Evolutionary conservation across 2,329 filamentous ascomycete species (phyloP), one percentile per base, ranked within the genome.

Genomic region (Monosporascus sp.): DNA sequence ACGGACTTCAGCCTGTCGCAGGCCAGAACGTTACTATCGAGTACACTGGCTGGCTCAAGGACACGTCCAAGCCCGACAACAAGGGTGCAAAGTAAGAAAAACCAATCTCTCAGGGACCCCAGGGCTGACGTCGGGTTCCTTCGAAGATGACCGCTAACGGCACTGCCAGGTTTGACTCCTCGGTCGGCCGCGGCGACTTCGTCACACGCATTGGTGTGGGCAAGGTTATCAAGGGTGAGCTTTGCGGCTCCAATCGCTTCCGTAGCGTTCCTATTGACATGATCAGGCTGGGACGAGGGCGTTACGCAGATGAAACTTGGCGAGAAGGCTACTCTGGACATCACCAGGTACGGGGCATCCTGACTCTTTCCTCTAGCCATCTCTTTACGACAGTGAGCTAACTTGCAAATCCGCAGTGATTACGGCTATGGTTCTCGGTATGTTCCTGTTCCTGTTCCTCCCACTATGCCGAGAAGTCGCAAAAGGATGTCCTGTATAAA

Each of bases 31-130:
- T 97, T 66, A 83, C 82, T 67, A 96, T 97, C 68, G 84, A 94
- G 75, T 97, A 97, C 81, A 94, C 88, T 43, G 94, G 94, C 65
- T 96, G 79, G 75, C 80, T 97, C 59, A 88, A 87, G 74, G 86
- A 95, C 66, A 66, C 76, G 22, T 73, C 67, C 59, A 74, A 83
- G 69, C 72, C 80, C 19, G 78, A 83, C 54, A 77, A 82, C 66
- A 84, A 88, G 80, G 92, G 92, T 65, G 73, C 71, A 26, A 69
- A 91, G 91, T 96, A 77, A 66, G 86, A 74, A 56, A 58, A 37
- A 36, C 45, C 48, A 27, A 37, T 37, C 47, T 45, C 40, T 48
- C 43, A 34, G 38, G 48, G 49, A 51, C 46, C 48, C 58, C 31
- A 31, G 14, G 38, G 37, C 19, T 43, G 37, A 52, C 8, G 31